Evolutionary conservation across 2,329 filamentous ascomycete species (phyloP).

Genomic region (Fusarium stilboides): DNA sequence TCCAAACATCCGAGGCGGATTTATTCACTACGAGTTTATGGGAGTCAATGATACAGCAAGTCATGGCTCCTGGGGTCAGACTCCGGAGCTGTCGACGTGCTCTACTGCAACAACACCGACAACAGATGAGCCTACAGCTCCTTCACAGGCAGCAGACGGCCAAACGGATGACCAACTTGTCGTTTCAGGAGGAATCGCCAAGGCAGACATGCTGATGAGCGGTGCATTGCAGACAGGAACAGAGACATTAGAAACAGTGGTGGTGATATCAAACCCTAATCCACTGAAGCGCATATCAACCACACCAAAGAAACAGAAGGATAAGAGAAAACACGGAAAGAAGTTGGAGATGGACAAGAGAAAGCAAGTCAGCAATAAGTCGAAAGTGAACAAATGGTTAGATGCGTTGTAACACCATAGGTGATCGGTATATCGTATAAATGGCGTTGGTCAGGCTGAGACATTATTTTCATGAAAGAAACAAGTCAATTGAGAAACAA

Average conservation of each 20-base stretch:
- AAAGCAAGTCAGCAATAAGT: conserved; percentile 39
- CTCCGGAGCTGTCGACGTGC: conserved; percentile 25
- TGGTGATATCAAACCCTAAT: conserved; percentile 21
- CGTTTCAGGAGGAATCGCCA: conserved; percentile 1
- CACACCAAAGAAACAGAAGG: conserved; percentile 37
- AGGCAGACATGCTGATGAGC: conserved; percentile 28
- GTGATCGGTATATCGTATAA: neutral
- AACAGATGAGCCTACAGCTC: neutral
- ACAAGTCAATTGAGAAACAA: neutral
- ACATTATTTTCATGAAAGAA: neutral
- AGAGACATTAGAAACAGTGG: conserved; percentile 5
- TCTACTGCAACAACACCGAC: conserved; percentile 29
- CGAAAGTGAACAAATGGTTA: conserved; percentile 46
- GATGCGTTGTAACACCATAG: conserved; percentile 9
- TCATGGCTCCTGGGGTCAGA: neutral
- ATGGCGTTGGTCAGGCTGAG: neutral
- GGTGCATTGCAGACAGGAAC: conserved; percentile 23
- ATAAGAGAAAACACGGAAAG: conserved; percentile 42
- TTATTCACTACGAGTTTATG: conserved; percentile 46
- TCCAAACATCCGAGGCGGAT: conserved; percentile 34
- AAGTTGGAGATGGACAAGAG: conserved; percentile 39
- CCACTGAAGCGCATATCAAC: conserved; percentile 15
- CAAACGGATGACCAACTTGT: conserved; percentile 18
- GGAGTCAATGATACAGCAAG: conserved; percentile 19
- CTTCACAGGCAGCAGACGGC: neutral